Evolutionary conservation across 1,284 basidiomycete genomes (phyloP).

Genomic region (Boletellus deceptivus): DNA sequence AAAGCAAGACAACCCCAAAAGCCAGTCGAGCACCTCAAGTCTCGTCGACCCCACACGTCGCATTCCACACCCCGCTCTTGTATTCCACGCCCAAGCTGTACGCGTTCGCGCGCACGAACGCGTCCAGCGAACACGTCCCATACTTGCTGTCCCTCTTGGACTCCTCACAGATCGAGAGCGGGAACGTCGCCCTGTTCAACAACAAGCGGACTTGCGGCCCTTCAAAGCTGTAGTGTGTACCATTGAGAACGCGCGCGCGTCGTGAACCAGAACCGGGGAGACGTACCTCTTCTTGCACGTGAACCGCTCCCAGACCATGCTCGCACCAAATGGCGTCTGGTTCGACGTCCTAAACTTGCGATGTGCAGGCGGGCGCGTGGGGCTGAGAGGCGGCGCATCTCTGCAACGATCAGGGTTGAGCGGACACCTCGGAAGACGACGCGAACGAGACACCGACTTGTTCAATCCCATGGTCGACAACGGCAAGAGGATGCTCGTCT

Average conservation of each 20-base stretch:
- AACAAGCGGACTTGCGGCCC: slow-evolving; percentile 45
- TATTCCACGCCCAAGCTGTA: slow-evolving; percentile 30
- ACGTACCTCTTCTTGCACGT: slow-evolving; percentile 38
- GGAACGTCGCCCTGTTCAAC: slow-evolving; percentile 43
- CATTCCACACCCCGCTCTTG: slow-evolving; percentile 38
- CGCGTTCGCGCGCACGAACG: slow-evolving; percentile 36
- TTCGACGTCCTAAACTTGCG: slow-evolving; percentile 42
- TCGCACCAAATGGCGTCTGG: slow-evolving; percentile 45
- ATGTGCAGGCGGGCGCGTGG: slow-evolving; percentile 25
- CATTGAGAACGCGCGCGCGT: not conserved
- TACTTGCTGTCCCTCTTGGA: slow-evolving; percentile 29
- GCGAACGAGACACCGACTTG: slow-evolving; percentile 31
- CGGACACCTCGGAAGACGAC: not conserved
- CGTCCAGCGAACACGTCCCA: slow-evolving; percentile 42
- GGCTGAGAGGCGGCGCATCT: slow-evolving; percentile 35
- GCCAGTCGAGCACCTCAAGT: no score
- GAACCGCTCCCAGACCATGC: slow-evolving; percentile 49
- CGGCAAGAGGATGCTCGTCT: slow-evolving; percentile 45
- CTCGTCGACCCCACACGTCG: slow-evolving; percentile 33
- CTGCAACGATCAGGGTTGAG: slow-evolving; percentile 16
- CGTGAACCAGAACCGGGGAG: not conserved
- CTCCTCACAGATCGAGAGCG: slow-evolving; percentile 36
- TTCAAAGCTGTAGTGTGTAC: not conserved
- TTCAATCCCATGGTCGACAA: slow-evolving; percentile 45
- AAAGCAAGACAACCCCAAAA: no score